Percentiles rank a stretch among this genome's conserved stretches.
phyloP scores from a whole-genome alignment of 352 stramenopile species.

The Globisporangium orthogonon region DNA sequence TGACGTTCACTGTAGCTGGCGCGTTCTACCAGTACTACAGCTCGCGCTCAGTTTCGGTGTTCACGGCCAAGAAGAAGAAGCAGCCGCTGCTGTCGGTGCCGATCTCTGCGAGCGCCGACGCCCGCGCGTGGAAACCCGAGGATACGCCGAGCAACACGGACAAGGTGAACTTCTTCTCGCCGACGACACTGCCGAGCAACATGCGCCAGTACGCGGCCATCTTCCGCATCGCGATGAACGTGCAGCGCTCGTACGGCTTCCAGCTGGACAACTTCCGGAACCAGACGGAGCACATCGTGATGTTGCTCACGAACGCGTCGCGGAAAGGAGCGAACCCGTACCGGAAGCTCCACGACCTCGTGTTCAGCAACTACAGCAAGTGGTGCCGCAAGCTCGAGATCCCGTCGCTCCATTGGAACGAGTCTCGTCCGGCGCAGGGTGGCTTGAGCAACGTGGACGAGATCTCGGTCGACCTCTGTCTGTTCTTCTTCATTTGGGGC shows the following conservation, averaged over 20 bases:
- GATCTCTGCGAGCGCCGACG: slow-evolving; percentile 76
- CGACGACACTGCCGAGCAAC: slow-evolving; percentile 53
- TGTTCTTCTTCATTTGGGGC: slow-evolving; percentile 99
- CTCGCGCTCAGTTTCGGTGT: slow-evolving; percentile 24
- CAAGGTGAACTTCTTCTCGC: slow-evolving; percentile 80
- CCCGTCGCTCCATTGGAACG: slow-evolving; percentile 58
- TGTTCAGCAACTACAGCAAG: slow-evolving; percentile 88
- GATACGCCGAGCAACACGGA: slow-evolving; percentile 21
- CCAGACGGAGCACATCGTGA: slow-evolving; percentile 96
- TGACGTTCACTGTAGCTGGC: slow-evolving; percentile 26
- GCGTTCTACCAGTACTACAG: slow-evolving; percentile 45
- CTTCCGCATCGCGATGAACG: slow-evolving; percentile 77
- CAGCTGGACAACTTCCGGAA: slow-evolving; percentile 89
- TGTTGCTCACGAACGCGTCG: slow-evolving; percentile 92
- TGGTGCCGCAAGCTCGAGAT: slow-evolving; percentile 87
- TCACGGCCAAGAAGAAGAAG: slow-evolving; percentile 18
- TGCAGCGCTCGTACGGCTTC: slow-evolving; percentile 83
- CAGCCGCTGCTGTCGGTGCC: slow-evolving; percentile 22
- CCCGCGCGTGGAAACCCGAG: slow-evolving; percentile 55
- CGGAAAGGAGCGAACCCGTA: slow-evolving; percentile 77
- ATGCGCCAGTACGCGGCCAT: slow-evolving; percentile 85
- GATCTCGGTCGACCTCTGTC: slow-evolving; percentile 77
- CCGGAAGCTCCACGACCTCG: slow-evolving; percentile 67
- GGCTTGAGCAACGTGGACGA: slow-evolving; percentile 85
- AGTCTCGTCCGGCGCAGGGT: slow-evolving; percentile 62